Percentiles rank a stretch among this genome's conserved stretches.
These are phyloP conservation scores for Triangularia verruculosa DNA, from an alignment of 2,329 filamentous ascomycete species.

Conservation along the genomic window DNA sequence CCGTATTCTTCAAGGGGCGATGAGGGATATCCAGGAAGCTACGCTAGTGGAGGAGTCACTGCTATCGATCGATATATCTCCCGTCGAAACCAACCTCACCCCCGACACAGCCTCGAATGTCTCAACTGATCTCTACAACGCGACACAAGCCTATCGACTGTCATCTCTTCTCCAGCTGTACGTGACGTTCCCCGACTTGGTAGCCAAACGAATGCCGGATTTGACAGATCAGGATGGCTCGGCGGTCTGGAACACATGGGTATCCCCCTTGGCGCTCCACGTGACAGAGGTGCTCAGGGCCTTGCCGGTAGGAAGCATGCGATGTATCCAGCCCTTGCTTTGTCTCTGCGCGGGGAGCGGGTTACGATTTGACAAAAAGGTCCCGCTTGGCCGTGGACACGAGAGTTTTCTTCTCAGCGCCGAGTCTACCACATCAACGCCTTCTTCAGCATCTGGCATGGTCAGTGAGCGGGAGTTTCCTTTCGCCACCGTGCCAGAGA, in stretches of 20 bases:
- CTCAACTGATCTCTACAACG: slow-evolving; percentile 19
- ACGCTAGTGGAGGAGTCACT: slow-evolving; percentile 25
- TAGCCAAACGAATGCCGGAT: slow-evolving; percentile 21
- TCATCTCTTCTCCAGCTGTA: slow-evolving; percentile 30
- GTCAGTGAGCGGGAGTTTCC: neutral
- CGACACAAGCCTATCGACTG: slow-evolving; percentile 30
- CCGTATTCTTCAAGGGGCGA: slow-evolving; percentile 24
- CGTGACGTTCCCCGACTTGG: slow-evolving; percentile 29
- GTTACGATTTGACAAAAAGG: slow-evolving; percentile 26
- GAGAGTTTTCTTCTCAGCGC: slow-evolving; percentile 20
- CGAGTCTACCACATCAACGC: neutral
- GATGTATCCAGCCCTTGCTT: slow-evolving; percentile 31
- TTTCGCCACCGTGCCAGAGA: neutral
- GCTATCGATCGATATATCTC: slow-evolving; percentile 19
- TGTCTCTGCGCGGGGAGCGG: slow-evolving; percentile 31
- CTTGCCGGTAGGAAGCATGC: slow-evolving; percentile 24
- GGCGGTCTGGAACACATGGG: slow-evolving; percentile 24
- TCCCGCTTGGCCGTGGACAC: slow-evolving; percentile 15
- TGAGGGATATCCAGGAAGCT: slow-evolving; percentile 29
- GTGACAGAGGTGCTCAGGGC: slow-evolving; percentile 25
- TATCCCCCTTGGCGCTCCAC: slow-evolving; percentile 27
- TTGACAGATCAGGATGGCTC: slow-evolving; percentile 23
- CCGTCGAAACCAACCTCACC: neutral
- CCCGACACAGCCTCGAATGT: slow-evolving; percentile 1
- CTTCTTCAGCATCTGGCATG: neutral